Evolutionary conservation across 345 rosid species (phyloP).

Genomic region (Nasturtium officinale): DNA sequence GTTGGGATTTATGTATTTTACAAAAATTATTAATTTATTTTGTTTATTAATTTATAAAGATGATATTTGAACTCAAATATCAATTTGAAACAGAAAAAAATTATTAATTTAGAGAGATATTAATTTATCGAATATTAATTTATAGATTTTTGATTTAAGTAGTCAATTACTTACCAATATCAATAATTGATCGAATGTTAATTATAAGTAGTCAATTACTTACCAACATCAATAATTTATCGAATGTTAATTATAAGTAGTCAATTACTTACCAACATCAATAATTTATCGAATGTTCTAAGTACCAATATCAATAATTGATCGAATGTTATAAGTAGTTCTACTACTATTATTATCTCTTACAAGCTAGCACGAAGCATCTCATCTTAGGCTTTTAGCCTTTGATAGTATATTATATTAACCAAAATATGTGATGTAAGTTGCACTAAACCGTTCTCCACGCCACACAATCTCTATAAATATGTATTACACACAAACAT

Average conservation of each 20-base stretch:
- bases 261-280: too few relatives aligned
- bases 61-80: too few relatives aligned
- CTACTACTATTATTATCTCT: neutral
- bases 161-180: neutral
- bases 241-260: too few relatives aligned
- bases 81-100: too few relatives aligned
- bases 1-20: too few relatives aligned
- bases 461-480: neutral
- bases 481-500: neutral
- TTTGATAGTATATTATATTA: neutral
- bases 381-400: neutral
- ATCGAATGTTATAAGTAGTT: neutral
- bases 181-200: neutral
- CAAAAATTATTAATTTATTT: too few relatives aligned
- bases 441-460: neutral
- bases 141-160: neutral
- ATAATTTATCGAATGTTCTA: neutral
- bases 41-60: too few relatives aligned
- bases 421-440: neutral
- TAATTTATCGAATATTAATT: neutral
- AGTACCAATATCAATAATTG: neutral
- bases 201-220: neutral
- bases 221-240: too few relatives aligned
- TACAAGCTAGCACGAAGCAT: constrained; percentile 7
- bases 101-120: too few relatives aligned